Evolutionary conservation across 2,329 filamentous ascomycete genomes (phyloP).

Genomic region (Cryoendolithus antarcticus): DNA sequence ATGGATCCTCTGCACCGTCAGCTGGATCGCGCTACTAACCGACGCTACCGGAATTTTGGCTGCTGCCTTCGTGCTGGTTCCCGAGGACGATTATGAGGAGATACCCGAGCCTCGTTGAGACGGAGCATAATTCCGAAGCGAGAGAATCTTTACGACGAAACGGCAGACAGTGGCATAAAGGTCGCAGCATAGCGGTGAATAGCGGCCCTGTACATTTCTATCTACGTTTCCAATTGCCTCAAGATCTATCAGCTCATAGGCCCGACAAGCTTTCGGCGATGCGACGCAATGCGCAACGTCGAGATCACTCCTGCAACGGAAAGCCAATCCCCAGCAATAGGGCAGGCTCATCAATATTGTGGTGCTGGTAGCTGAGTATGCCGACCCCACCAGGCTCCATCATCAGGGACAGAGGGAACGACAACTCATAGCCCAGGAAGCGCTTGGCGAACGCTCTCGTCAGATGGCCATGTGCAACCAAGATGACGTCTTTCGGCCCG

Average conservation of each 20-base stretch:
- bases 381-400: slow-evolving; percentile 77
- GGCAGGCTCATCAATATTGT: slow-evolving; percentile 65
- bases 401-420: slow-evolving; percentile 58
- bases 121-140: too few relatives aligned
- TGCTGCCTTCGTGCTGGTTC: slow-evolving; percentile 58
- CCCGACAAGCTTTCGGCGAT: too few relatives aligned
- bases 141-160: too few relatives aligned
- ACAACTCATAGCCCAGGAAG: slow-evolving; percentile 58
- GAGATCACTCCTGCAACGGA: slow-evolving; percentile 13
- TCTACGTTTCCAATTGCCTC: too few relatives aligned
- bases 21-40: slow-evolving; percentile 43
- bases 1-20: slow-evolving; percentile 57
- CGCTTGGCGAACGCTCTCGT: slow-evolving; percentile 73
- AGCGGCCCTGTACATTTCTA: too few relatives aligned
- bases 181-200: too few relatives aligned
- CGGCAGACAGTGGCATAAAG: too few relatives aligned
- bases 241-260: too few relatives aligned
- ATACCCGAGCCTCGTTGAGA: slow-evolving; percentile 27
- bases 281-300: slow-evolving; percentile 5
- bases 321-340: slow-evolving; percentile 67
- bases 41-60: slow-evolving; percentile 47
- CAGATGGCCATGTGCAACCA: slow-evolving; percentile 79
- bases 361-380: slow-evolving; percentile 71
- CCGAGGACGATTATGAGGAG: slow-evolving; percentile 78
- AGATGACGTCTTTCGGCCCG: slow-evolving; percentile 50